Conservation (phyloP, 805 yeast genomes). For the Ogataea corticis region DNA sequence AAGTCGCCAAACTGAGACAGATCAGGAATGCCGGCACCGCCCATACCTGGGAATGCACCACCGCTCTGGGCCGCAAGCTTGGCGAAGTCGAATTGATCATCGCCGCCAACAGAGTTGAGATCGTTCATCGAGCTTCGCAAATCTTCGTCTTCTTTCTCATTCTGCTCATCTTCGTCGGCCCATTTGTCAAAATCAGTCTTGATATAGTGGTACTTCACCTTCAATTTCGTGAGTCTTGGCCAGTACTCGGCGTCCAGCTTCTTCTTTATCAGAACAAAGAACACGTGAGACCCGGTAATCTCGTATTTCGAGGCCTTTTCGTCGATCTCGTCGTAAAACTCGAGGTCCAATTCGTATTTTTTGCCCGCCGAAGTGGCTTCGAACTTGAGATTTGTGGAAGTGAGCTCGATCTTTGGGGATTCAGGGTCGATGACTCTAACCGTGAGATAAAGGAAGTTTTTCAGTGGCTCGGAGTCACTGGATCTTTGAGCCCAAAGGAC, state of each 20-base stretch:
- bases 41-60: constrained; percentile 52
- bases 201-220: constrained; percentile 73
- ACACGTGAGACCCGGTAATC: constrained; percentile 62
- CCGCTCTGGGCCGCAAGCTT: constrained; percentile 35
- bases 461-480: constrained; percentile 63
- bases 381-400: constrained; percentile 54
- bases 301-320: constrained; percentile 59
- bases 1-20: constrained; percentile 4
- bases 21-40: constrained; percentile 48
- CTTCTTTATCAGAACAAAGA: constrained; percentile 69
- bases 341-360: constrained; percentile 66
- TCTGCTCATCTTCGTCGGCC: constrained; percentile 99
- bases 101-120: constrained; percentile 19
- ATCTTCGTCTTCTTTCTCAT: constrained; percentile 54
- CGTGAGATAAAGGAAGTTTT: constrained; percentile 75
- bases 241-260: constrained; percentile 74
- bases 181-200: constrained; percentile 96
- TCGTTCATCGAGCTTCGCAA: constrained; percentile 24
- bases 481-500: constrained; percentile 98
- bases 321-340: constrained; percentile 75
- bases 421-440: constrained; percentile 71
- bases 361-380: constrained; percentile 47
- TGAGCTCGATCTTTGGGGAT: constrained; percentile 60
- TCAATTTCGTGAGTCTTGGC: constrained; percentile 93
- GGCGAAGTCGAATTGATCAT: constrained; percentile 30